A percentile compares a stretch with the other conserved stretches of the same genome.
These are phyloP conservation scores for Lachnellula hyalina DNA, from an alignment of 2,329 filamentous ascomycete species.

Conservation along the genomic window DNA sequence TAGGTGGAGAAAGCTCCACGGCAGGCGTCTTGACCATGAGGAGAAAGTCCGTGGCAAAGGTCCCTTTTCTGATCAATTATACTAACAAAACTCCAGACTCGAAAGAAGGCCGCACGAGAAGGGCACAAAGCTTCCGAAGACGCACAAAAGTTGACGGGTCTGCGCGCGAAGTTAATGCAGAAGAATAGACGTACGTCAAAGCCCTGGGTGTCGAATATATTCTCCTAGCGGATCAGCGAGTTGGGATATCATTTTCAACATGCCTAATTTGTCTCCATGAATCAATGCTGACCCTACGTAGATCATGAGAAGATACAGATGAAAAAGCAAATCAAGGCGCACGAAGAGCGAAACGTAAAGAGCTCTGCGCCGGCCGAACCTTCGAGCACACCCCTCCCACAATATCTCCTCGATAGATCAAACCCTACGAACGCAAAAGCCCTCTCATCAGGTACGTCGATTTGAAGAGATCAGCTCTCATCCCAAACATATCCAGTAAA, in stretches of 20 bases:
- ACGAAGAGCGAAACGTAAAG: slow-evolving; percentile 96
- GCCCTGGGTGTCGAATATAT: too few relatives aligned
- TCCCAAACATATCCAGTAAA: not conserved
- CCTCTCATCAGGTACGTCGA: slow-evolving; percentile 55
- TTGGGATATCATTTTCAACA: too few relatives aligned
- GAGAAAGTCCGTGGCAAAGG: slow-evolving; percentile 76
- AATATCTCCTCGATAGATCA: slow-evolving; percentile 84
- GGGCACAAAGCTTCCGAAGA: slow-evolving; percentile 82
- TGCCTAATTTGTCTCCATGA: too few relatives aligned
- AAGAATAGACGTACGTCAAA: slow-evolving; percentile 58
- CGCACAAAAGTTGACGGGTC: slow-evolving; percentile 87
- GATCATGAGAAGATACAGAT: slow-evolving; percentile 98
- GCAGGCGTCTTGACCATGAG: slow-evolving; percentile 44
- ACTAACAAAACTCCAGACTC: slow-evolving; percentile 56
- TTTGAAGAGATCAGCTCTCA: slow-evolving; percentile 32
- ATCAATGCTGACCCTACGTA: too few relatives aligned
- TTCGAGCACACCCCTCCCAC: slow-evolving; percentile 74
- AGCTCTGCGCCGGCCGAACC: slow-evolving; percentile 72
- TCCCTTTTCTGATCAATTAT: not conserved
- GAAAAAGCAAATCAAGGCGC: slow-evolving; percentile 87
- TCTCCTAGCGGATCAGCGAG: too few relatives aligned
- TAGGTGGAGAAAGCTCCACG: slow-evolving; percentile 64
- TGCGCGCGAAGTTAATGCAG: slow-evolving; percentile 88
- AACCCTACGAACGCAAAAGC: slow-evolving; percentile 58
- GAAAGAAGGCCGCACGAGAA: slow-evolving; percentile 85